Evolutionary conservation across 2,329 filamentous ascomycete species (phyloP), one percentile per base, ranked within the genome.

Genomic region (Acephala macrosclerotiorum): DNA sequence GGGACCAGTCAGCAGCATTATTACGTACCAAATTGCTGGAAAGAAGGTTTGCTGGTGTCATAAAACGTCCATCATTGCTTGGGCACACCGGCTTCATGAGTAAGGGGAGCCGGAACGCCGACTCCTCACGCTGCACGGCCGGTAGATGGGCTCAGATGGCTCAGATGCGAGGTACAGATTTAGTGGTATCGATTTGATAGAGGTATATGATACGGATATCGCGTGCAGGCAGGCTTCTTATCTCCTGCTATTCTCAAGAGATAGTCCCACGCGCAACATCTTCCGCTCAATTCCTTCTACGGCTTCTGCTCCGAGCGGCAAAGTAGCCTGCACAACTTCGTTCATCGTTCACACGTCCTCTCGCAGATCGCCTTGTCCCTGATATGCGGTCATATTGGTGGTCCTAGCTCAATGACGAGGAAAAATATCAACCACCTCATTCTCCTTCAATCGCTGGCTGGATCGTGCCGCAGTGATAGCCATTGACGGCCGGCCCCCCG

Each of bases 391-490:
- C 25, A 18, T 42, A 26, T 36, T 35, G 49, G 45, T 35, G 11
- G 18, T 42, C 55, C 51, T 65, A 69, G 66, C 64, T 64, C 69
- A 74, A 75, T 75, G 73, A 75, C 72, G 70, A 36, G 66, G 42
- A 70, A 73, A 70, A 70, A 42, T 20, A 70, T 66, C 45, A 63
- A 71, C 61, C 63, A 75, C 64, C 72, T 75, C 59, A 69, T 75
- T 60, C 71, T 75, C 55, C 68, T 75, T 68, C 73, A 72, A 69
- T 73, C 71, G 62, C 67, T 75, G 42, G 74, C 73, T 51, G 71
- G 72, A 35, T 65, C 69, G 38, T 68, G 70, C 61, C 70, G 66
- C 55, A 67, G 67, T 64, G 70, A 73, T 49, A 73, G 67, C 56
- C 71, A 68, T 58, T 73, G 70, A 73, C 33, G 6, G 35, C 35